phyloP scores from a whole-genome alignment of 2,329 filamentous ascomycete genomes.

The Exophiala sp. region DNA sequence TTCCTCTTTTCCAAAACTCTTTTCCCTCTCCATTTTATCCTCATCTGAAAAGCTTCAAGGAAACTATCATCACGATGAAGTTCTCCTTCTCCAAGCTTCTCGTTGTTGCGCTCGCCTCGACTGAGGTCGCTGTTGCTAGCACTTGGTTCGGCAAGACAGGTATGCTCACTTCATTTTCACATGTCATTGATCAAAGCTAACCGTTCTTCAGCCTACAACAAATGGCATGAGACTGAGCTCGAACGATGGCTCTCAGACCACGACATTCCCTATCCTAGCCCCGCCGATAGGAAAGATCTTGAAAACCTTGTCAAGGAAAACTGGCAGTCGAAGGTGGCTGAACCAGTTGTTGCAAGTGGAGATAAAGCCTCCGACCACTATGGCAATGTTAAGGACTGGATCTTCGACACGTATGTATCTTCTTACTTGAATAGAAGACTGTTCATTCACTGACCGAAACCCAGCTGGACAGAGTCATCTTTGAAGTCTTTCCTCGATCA shows the following conservation, averaged over 20 bases:
- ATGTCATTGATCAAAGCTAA: conserved; percentile 4
- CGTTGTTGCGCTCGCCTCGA: conserved; percentile 66
- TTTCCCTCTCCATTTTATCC: neutral
- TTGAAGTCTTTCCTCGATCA: conserved; percentile 90
- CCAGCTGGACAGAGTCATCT: conserved; percentile 85
- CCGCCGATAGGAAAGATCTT: conserved; percentile 91
- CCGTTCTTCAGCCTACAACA: conserved; percentile 75
- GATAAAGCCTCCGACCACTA: conserved; percentile 72
- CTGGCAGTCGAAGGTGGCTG: conserved; percentile 76
- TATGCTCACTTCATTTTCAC: conserved; percentile 45
- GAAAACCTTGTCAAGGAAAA: conserved; percentile 83
- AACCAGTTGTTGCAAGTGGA: conserved; percentile 71
- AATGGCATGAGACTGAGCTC: conserved; percentile 97
- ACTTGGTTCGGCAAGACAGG: conserved; percentile 82
- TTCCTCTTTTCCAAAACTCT: conserved; percentile 8
- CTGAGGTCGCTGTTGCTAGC: conserved; percentile 65
- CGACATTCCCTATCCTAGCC: conserved; percentile 82
- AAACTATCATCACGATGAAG: conserved; percentile 62
- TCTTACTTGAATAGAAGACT: conserved; percentile 1
- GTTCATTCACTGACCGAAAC: conserved; percentile 35
- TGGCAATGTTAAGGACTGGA: conserved; percentile 76
- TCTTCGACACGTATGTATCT: conserved; percentile 68
- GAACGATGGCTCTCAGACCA: conserved; percentile 95
- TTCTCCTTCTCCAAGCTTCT: conserved; percentile 66
- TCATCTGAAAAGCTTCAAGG: neutral